These are phyloP conservation scores for Penicillium lagena DNA, from an alignment of 495 filamentous ascomycete genomes.

Conservation along the genomic window DNA sequence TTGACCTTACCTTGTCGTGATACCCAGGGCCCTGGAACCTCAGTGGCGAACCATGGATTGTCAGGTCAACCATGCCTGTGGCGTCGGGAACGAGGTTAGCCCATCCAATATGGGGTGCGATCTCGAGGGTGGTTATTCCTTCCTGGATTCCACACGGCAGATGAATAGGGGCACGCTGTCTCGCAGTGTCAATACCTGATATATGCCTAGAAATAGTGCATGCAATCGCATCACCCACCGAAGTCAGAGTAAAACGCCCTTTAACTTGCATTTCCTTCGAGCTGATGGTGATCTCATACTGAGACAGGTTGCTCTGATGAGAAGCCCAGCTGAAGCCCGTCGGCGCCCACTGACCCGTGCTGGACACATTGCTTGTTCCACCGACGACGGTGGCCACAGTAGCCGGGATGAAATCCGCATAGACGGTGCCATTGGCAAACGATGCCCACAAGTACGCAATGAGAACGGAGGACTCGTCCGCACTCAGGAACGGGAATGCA, in stretches of 20 bases:
- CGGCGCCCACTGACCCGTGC: conserved; percentile 8
- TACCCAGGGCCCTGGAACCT: conserved; percentile 31
- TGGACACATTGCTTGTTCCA: not conserved
- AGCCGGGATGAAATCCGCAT: conserved; percentile 11
- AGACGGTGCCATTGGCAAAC: conserved; percentile 18
- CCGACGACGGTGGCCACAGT: conserved; percentile 9
- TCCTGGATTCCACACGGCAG: conserved; percentile 12
- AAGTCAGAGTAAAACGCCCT: conserved; percentile 5
- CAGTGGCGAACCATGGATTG: conserved; percentile 16
- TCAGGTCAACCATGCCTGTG: conserved; percentile 19
- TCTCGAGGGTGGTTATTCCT: conserved; percentile 8
- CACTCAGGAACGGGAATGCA: conserved; percentile 15
- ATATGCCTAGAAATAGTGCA: not conserved
- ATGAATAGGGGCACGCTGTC: conserved; percentile 5
- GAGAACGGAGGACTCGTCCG: conserved; percentile 9
- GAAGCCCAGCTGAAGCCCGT: conserved; percentile 12
- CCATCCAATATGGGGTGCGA: conserved; percentile 31
- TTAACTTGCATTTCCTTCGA: conserved; percentile 12
- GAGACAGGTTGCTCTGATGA: conserved; percentile 1
- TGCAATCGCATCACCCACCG: conserved; percentile 7
- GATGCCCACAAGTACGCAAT: conserved; percentile 17
- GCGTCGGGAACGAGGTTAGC: conserved; percentile 27
- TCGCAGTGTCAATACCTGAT: too few relatives aligned
- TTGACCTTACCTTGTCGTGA: conserved; percentile 29
- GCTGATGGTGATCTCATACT: conserved; percentile 8